Percentiles rank a stretch among this genome's conserved stretches.
phyloP scores from a whole-genome alignment of 2,329 filamentous ascomycete genomes.

The Daldinia sp. region DNA sequence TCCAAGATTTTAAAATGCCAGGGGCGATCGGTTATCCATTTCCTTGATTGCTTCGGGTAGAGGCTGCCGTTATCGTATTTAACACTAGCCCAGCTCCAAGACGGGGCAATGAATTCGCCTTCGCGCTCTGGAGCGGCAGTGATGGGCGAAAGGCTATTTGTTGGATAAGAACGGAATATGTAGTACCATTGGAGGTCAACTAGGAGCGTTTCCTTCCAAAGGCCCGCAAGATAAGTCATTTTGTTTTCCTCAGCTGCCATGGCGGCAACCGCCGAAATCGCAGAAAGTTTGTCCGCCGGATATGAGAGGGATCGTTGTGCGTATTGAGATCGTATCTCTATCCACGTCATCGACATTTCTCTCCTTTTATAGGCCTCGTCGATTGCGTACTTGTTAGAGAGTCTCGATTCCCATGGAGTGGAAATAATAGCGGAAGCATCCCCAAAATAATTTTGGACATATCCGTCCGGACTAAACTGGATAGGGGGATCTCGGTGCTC shows the following conservation, averaged over 20 bases:
- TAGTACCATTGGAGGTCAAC: conserved; percentile 16
- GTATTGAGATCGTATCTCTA: conserved; percentile 18
- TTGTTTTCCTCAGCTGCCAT: conserved; percentile 7
- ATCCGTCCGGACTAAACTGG: conserved; percentile 7
- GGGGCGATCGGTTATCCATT: conserved; percentile 11
- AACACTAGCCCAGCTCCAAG: conserved; percentile 15
- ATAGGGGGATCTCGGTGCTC: conserved; percentile 15
- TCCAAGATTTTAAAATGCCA: conserved; percentile 14
- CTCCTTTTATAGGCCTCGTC: conserved; percentile 11
- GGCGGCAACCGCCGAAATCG: conserved; percentile 9
- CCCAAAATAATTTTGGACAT: conserved; percentile 7
- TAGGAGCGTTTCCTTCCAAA: conserved; percentile 8
- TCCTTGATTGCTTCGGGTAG: conserved; percentile 14
- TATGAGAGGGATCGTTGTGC: conserved; percentile 6
- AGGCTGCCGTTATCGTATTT: conserved; percentile 11
- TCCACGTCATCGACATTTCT: conserved; percentile 13
- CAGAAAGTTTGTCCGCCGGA: conserved; percentile 6
- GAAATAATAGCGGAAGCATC: conserved; percentile 6
- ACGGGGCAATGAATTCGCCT: conserved; percentile 1
- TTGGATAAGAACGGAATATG: conserved; percentile 10
- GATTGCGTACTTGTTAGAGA: conserved; percentile 1
- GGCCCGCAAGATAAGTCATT: conserved; percentile 9
- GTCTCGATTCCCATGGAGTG: not conserved
- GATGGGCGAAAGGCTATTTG: not conserved
- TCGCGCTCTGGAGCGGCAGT: not conserved